Base-by-base conservation (phyloP, 768 basidiomycete genomes). In the Rhodotorula graminis region DNA sequence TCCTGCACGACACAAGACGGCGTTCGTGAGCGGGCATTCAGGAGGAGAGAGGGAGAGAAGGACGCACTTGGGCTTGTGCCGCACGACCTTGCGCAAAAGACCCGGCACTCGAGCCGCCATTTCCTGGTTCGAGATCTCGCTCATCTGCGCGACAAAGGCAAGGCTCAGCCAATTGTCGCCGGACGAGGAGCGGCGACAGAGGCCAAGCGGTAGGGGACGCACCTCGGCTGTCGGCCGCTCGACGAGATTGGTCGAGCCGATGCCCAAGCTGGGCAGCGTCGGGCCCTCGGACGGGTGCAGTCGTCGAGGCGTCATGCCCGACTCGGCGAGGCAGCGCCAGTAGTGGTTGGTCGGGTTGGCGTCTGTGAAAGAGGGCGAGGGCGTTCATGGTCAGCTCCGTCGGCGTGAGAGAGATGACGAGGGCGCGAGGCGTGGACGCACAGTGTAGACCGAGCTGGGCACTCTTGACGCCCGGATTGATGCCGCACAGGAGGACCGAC, bases 261-360 rank as follows among this genome's bases (percentile, higher is more conserved):
- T 69, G 2, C 56, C n/a, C 50, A 67, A 68, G 21, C 10, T 0
- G 11, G 73, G 58, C 0, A 75, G 61, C 18, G 40, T 37, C 42
- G 55, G 33, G 0, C 73, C 70, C 29, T 71, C 73, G 21, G 66
- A 58, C 33, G 73, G 73, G 18, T 42, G 40, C 0, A 75, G 44
- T 12, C 47, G 33, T 16, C 73, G 59, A 31, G 69, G 70, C 8
- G 73, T 75, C 47, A 75, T 53, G 23, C 70, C 73, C 9, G 64
- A 57, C 2, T 61, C 66, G 19, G 55, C 40, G 10, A 75, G 63
- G 15, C 59, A 61, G 5, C 61, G 61, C 68, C 68, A 75, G 49
- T 60, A 75, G 33, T 71, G 70, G n/a, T 75, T 75, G 31, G 73
- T 75, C 27, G 73, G 70, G 27, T 52, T 61, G n/a, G 73, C 73